Evolutionary conservation across 2,329 filamentous ascomycete genomes (phyloP), one percentile per base, ranked within the genome.

Genomic region (Nigrospora oryzae): DNA sequence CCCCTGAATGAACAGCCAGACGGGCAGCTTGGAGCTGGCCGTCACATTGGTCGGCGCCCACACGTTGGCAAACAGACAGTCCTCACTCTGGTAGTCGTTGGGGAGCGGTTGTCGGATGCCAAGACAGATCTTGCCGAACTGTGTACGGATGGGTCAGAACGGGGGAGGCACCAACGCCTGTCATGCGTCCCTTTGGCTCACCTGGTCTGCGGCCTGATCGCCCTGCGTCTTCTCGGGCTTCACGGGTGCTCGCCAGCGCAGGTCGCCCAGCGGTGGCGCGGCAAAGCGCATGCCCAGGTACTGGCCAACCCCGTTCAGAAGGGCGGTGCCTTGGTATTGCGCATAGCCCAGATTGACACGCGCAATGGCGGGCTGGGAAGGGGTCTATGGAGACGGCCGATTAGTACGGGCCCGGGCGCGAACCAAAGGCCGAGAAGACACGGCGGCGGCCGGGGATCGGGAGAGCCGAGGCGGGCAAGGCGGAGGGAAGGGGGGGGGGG

Each of bases 241-340:
- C 14, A 64, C 58, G 1, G 76, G 75, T 15, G 72, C 69, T 23
- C 69, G 62, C 63, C 72, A 80, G 43, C 76, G 66, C 32, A 76
- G 60, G 35, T 74, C 61, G 2, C 67, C 71, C 0, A 71, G 45
- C 5, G 76, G 75, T n/a, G 74, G 62, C 13, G 67, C 63, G 11
- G 76, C 76, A 54, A 70, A 80, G 37, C 74, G 71, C 57, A 73
- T 60, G 12, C 71, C 71, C 3, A 71, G 59, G 53, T 67, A 76
- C 52, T 71, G 61, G 41, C 63, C 64, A 30, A 75, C 62, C n/a
- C 62, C 64, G 28, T 56, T 63, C 19, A 54, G 49, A 4, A 70
- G 58, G 3, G 57, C 51, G 3, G 56, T 55, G 28, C 71, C 71
- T 19, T 63, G 59, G 45, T 74, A 75, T 23, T 55, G 55, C n/a